Percentiles rank a stretch among this genome's conserved stretches.
These are phyloP conservation scores for Myriangium duriaei DNA, from an alignment of 2,329 filamentous ascomycete genomes.

Conservation along the genomic window DNA sequence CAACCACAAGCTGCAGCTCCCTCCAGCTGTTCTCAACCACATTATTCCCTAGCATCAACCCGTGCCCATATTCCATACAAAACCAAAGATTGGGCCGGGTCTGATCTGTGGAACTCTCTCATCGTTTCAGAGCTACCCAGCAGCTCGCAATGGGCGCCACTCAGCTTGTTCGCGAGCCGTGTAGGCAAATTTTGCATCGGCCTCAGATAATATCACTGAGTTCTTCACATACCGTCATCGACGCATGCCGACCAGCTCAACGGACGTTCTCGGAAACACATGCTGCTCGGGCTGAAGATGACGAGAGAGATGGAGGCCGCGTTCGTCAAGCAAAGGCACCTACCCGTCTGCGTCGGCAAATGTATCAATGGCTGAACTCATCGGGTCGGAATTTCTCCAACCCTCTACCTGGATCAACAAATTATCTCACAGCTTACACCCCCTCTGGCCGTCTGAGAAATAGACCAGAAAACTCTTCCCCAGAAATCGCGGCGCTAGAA, in stretches of 20 bases:
- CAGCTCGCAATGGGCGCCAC: not conserved
- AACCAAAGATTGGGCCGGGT: too few species aligned
- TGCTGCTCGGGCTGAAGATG: not conserved
- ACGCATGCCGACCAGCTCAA: not conserved
- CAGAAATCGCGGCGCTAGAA: too few species aligned
- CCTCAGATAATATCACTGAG: not conserved
- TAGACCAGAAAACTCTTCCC: too few species aligned
- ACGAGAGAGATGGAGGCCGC: constrained; percentile 1
- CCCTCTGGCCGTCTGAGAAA: too few species aligned
- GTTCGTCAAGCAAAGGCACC: constrained; percentile 13
- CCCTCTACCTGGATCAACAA: constrained; percentile 38
- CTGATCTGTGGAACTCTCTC: too few species aligned
- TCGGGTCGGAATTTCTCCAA: constrained; percentile 38
- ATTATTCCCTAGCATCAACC: too few species aligned
- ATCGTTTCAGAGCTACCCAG: too few species aligned
- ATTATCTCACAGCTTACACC: constrained; percentile 44
- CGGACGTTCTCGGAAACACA: not conserved
- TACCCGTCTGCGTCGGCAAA: constrained; percentile 41
- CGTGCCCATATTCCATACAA: too few species aligned
- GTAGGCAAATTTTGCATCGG: not conserved
- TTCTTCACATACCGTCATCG: not conserved
- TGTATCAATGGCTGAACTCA: constrained; percentile 48
- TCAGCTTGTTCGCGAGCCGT: not conserved
- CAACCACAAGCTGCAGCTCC: not conserved
- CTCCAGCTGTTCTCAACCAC: too few species aligned